These are phyloP conservation scores for Thielaviopsis euricoi DNA, from an alignment of 2,329 filamentous ascomycete species.

Conservation along the genomic window DNA sequence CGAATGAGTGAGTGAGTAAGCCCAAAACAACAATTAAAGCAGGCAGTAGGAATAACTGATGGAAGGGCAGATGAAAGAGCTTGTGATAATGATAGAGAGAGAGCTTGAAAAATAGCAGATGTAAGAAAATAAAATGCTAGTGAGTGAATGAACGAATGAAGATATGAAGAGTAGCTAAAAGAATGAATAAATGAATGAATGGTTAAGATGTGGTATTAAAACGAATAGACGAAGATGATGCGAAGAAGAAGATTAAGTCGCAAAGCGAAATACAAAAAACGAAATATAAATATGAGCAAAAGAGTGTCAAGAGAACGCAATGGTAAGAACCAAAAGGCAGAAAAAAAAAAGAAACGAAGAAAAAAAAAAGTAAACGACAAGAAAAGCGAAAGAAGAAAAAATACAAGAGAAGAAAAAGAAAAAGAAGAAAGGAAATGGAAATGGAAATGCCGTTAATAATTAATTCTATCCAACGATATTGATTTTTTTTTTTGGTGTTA, in stretches of 20 bases:
- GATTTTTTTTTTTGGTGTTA: not conserved
- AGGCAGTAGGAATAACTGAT: not conserved
- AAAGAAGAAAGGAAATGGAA: not conserved
- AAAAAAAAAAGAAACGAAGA: not conserved
- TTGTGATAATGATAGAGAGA: not conserved
- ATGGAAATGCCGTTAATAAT: not conserved
- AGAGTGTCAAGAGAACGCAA: not conserved
- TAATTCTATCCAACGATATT: too few relatives aligned
- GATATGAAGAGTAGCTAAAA: not conserved
- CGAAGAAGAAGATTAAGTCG: not conserved
- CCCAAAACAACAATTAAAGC: not conserved
- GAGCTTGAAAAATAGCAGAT: not conserved
- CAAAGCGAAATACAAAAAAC: not conserved
- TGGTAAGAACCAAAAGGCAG: not conserved
- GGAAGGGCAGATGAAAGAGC: not conserved
- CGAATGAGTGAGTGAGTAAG: not conserved
- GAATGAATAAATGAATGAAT: not conserved
- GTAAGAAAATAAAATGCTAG: not conserved
- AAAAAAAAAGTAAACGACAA: not conserved
- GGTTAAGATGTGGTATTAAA: not conserved
- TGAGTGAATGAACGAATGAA: not conserved
- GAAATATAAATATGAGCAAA: constrained; percentile 1
- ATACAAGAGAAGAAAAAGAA: not conserved
- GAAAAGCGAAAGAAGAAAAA: not conserved
- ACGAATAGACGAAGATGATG: not conserved